These are phyloP conservation scores for Tausonia pullulans DNA, from an alignment of 1,284 basidiomycete genomes.

Conservation along the genomic window DNA sequence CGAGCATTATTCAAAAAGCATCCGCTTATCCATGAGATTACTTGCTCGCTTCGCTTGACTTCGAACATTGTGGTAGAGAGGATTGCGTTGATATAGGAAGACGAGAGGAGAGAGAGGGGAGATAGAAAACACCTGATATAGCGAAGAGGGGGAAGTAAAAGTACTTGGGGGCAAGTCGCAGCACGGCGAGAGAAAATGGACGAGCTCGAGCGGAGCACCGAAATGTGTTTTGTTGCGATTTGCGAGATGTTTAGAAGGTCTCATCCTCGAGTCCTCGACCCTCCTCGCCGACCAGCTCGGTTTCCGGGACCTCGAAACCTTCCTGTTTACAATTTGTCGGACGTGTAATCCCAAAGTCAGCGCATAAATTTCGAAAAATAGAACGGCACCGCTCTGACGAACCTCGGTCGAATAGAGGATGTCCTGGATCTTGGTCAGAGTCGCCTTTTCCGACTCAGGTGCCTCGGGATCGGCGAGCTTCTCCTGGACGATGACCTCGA, in stretches of 20 bases:
- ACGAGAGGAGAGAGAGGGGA: too few species aligned
- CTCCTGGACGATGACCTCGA: slow-evolving; percentile 82
- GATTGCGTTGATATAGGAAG: too few species aligned
- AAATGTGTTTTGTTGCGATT: too few species aligned
- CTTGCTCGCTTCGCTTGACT: too few species aligned
- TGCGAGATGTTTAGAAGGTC: slow-evolving; percentile 42
- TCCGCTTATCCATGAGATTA: too few species aligned
- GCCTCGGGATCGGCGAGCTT: slow-evolving; percentile 46
- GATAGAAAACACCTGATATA: too few species aligned
- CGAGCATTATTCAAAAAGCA: too few species aligned
- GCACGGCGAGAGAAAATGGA: too few species aligned
- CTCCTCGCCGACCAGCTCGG: slow-evolving; percentile 34
- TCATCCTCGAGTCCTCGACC: slow-evolving; percentile 46
- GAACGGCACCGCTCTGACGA: slow-evolving; percentile 23
- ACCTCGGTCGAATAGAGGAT: slow-evolving; percentile 94
- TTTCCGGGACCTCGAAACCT: slow-evolving; percentile 62
- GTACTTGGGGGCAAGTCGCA: too few species aligned
- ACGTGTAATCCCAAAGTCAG: slow-evolving; percentile 1
- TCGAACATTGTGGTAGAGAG: too few species aligned
- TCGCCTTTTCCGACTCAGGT: slow-evolving; percentile 49
- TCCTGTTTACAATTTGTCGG: slow-evolving; percentile 31
- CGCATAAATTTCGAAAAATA: background rate
- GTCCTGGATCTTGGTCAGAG: slow-evolving; percentile 74
- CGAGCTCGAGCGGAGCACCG: too few species aligned
- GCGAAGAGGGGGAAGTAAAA: too few species aligned